These are phyloP conservation scores for Penicillium nordicum DNA, from an alignment of 2,329 filamentous ascomycete genomes.

Conservation along the genomic window DNA sequence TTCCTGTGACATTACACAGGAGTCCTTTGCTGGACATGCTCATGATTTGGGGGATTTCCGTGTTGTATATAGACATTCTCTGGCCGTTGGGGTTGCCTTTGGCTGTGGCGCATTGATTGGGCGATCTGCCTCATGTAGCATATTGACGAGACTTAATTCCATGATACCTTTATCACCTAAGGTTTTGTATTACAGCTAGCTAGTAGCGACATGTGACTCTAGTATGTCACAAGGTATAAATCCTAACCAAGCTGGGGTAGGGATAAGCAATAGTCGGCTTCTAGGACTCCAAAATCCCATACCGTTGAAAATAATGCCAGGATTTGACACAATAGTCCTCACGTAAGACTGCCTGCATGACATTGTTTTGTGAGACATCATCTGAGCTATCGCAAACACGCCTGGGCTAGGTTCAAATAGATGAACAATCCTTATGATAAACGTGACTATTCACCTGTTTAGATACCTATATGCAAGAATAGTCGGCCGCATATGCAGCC, in stretches of 20 bases:
- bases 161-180: conserved; percentile 23
- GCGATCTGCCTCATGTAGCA: conserved; percentile 27
- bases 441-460: not conserved
- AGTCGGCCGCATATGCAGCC: not conserved
- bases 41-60: conserved; percentile 22
- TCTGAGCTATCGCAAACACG: not conserved
- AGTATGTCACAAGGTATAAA: not conserved
- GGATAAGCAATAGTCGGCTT: not conserved
- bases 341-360: not conserved
- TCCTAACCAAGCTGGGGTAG: not conserved
- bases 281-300: not conserved
- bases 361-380: not conserved
- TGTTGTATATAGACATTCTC: conserved; percentile 38
- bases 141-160: conserved; percentile 30
- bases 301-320: not conserved
- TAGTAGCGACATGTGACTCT: not conserved
- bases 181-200: not conserved
- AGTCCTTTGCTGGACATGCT: conserved; percentile 17
- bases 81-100: conserved; percentile 23
- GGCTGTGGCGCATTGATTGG: conserved; percentile 24
- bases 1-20: conserved; percentile 28
- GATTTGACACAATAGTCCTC: not conserved
- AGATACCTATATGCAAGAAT: not conserved
- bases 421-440: not conserved
- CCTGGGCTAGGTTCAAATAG: not conserved